phyloP scores from a whole-genome alignment of 2,329 filamentous ascomycete species.

The Stachybotrys echinatus region DNA sequence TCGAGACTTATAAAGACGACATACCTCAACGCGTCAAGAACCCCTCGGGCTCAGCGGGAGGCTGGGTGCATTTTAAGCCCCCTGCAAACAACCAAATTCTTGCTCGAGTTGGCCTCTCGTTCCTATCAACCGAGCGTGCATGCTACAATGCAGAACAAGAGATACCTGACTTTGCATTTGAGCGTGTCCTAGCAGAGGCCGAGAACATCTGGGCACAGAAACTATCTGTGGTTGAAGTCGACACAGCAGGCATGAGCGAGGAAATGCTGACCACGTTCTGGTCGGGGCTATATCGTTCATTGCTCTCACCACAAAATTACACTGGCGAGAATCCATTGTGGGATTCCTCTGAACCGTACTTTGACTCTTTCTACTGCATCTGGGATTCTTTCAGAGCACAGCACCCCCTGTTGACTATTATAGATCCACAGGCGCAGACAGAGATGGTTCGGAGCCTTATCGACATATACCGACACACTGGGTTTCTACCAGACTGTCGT shows the following conservation, averaged over 20 bases:
- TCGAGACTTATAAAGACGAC: conserved; percentile 25
- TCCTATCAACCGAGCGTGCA: conserved; percentile 61
- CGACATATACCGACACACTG: conserved; percentile 65
- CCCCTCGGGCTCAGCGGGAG: conserved; percentile 38
- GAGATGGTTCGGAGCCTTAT: conserved; percentile 66
- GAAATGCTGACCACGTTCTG: conserved; percentile 61
- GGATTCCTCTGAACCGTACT: conserved; percentile 67
- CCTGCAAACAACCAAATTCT: conserved; percentile 40
- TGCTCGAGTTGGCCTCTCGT: conserved; percentile 66
- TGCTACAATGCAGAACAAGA: conserved; percentile 66
- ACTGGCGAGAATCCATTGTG: conserved; percentile 72
- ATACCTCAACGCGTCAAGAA: conserved; percentile 3
- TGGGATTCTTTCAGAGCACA: conserved; percentile 72
- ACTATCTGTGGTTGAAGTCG: conserved; percentile 51
- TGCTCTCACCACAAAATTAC: conserved; percentile 71
- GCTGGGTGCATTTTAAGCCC: conserved; percentile 56
- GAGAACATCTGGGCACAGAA: conserved; percentile 60
- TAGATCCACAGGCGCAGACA: conserved; percentile 63
- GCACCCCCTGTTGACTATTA: conserved; percentile 64
- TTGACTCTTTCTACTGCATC: conserved; percentile 63
- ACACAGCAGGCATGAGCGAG: conserved; percentile 47
- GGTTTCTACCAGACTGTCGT: conserved; percentile 68
- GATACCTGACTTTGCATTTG: conserved; percentile 63
- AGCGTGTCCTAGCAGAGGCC: conserved; percentile 45
- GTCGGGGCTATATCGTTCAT: conserved; percentile 63